Conservation (phyloP, 2,329 filamentous ascomycete genomes). For the Rhinocladiella similis region DNA sequence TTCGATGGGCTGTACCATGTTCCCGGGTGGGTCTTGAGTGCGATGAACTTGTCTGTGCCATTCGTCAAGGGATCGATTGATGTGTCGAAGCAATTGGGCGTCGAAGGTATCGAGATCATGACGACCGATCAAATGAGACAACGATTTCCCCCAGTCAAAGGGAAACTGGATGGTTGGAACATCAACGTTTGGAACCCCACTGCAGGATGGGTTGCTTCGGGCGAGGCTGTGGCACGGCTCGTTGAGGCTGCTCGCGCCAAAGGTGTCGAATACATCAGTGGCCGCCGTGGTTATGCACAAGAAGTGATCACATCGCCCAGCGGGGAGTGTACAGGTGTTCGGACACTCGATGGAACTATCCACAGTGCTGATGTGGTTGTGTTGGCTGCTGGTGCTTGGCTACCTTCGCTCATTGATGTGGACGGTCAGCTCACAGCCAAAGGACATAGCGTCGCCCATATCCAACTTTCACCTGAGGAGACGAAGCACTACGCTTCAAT, state of each 20-base stretch:
- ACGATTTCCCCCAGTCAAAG: constrained; percentile 15
- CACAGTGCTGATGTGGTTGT: neutral
- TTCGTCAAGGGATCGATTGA: constrained; percentile 26
- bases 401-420: neutral
- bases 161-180: constrained; percentile 27
- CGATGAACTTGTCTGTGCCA: constrained; percentile 20
- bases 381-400: neutral
- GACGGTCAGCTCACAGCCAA: constrained; percentile 18
- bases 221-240: constrained; percentile 22
- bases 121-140: constrained; percentile 3
- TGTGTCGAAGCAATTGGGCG: constrained; percentile 20
- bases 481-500: constrained; percentile 15
- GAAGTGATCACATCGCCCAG: constrained; percentile 14
- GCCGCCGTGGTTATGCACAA: constrained; percentile 14
- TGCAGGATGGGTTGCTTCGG: constrained; percentile 26
- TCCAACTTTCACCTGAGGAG: constrained; percentile 23
- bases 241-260: constrained; percentile 22
- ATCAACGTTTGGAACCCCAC: constrained; percentile 26
- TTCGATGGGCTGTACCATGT: neutral
- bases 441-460: constrained; percentile 20
- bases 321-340: constrained; percentile 11
- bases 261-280: constrained; percentile 27
- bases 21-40: neutral
- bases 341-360: neutral
- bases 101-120: constrained; percentile 20